These are phyloP conservation scores for Mercurialis annua DNA, from an alignment of 345 rosid genomes.

Conservation along the genomic window DNA sequence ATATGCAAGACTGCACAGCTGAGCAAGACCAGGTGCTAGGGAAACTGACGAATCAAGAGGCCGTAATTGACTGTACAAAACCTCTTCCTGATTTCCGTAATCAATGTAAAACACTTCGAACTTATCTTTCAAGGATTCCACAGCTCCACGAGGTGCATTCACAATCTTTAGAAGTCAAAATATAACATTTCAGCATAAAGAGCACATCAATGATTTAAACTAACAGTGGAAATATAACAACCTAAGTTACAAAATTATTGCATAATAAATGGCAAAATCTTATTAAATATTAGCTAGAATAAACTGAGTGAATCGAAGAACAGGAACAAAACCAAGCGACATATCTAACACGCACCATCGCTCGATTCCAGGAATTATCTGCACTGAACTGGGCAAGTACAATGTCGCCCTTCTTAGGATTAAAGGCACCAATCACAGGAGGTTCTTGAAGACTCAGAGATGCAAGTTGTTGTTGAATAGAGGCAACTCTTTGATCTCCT, in stretches of 20 bases:
- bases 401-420: conserved; percentile 82
- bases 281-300: background rate
- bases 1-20: conserved; percentile 91
- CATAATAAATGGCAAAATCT: background rate
- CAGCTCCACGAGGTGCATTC: conserved; percentile 69
- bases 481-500: conserved; percentile 73
- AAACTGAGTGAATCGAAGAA: background rate
- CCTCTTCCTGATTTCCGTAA: conserved; percentile 91
- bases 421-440: conserved; percentile 81
- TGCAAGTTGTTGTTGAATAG: conserved; percentile 78
- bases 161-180: conserved; percentile 54
- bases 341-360: conserved; percentile 54
- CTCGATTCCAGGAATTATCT: conserved; percentile 98
- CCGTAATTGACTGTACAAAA: conserved; percentile 63
- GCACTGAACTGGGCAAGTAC: conserved; percentile 94
- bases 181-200: conserved; percentile 1
- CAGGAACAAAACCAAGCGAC: background rate
- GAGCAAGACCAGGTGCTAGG: conserved; percentile 76
- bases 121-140: conserved; percentile 62
- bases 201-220: background rate
- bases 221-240: background rate
- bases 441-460: conserved; percentile 66
- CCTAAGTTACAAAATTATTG: background rate
- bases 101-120: conserved; percentile 96
- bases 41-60: conserved; percentile 77